Base-by-base conservation (phyloP, 495 filamentous ascomycete genomes). In the Aspergillus campestris region DNA sequence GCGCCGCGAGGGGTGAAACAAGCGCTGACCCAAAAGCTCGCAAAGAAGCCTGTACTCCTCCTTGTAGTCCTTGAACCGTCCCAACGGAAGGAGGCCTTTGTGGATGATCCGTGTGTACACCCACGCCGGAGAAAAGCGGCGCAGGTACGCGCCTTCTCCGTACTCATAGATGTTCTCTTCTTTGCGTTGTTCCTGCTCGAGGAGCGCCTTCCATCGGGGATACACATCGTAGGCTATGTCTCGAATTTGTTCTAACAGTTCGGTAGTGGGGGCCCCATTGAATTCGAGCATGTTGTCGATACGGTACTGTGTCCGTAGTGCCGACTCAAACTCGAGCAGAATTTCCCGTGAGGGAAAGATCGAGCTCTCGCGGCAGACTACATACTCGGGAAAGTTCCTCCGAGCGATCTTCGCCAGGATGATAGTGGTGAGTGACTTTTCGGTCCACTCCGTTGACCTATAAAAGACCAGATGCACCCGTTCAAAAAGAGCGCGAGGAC, bases 381-480 rank as follows among this genome's bases (percentile, higher is more conserved):
- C 78, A 62, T 92, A 98, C 6, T 82, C 70, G 0, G 92, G 90
- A 44, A 95, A 97, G 58, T 90, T 95, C 15, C 86, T 78, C 38
- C 80, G 78, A 6, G 87, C 82, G 27, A 89, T 92, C 43, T 89
- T 87, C 10, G 92, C 87, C 8, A 98, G 79, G 45, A 98, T 95
- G 48, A 97, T 91, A 3, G 90, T 91, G 2, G 87, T 95, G 3
- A 98, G 75, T 8, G 91, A 95, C 54, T 95, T 96, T 54, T 96
- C 92, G 0, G 90, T 92, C 90, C 91, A 97, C 59, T 95, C 89
- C 0, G 90, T 94, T 27, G 90, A 96, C 29, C 90, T 76, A 58
- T 96, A 96, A 59, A 95, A 97, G 40, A 98, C 90, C 6, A 98
- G 66, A 64, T 97, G 91, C 1, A 96, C 87, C 29, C 92, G 79